Evolutionary conservation across 768 basidiomycete genomes (phyloP), one percentile per base, ranked within the genome.

Genomic region (Multifurca ochricompacta): DNA sequence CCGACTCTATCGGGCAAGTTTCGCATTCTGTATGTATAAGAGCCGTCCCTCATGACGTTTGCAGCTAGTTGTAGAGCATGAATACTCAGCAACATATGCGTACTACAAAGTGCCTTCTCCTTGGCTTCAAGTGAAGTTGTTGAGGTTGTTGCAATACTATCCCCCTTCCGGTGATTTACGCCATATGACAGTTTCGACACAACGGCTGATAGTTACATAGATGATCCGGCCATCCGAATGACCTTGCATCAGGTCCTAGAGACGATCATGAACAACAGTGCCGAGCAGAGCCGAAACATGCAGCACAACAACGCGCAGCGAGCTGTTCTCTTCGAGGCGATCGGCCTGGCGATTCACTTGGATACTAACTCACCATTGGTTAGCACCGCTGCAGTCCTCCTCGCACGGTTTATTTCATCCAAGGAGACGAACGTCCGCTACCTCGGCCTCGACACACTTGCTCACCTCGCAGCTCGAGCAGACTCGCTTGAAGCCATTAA

Each of bases 271-370:
- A 87, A 86, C 62, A 93, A 86, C 64, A 83, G 87, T 63, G 85
- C 91, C 8, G 94, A 96, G 64, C 87, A 87, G 8, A 85, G 91
- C 10, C 78, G 89, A 60, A 97, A 98, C 62, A 89, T 97, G 11
- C 96, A 99, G 66, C 96, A 99, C 65, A 97, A 95, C 68, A 99
- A 99, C 63, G 96, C 95, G 9, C 95, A 96, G 65, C 92, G 98
- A 65, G 89, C 96, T 1, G 83, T 99, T n/a, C 78, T 99, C 13
- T 99, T 98, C 63, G 96, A 99, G 70, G 95, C 95, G 19, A 99
- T 99, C 64, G 77, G 91, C 58, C 82, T 98, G 39, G 93, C 93
- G 13, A 98, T 99, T 59, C 96, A 99, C 69, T 68, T 98, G 58
- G 93, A 98, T 69, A 83, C 90, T 48, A 91, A 81, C 56, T 96